Conservation (phyloP, 106 monocot genomes). For the Agapanthus africanus region DNA sequence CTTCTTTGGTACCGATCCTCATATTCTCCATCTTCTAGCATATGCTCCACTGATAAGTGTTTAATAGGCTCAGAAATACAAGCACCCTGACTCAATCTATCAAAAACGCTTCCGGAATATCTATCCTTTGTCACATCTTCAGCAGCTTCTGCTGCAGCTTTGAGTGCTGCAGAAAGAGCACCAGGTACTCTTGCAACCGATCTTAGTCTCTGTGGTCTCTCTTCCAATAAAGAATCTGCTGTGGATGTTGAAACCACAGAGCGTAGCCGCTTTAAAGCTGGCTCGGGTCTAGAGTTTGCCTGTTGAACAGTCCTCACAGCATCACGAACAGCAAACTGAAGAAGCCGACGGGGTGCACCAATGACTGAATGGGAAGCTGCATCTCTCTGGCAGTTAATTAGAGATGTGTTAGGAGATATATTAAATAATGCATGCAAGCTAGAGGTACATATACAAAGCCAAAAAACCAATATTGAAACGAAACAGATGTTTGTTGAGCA, state of each 20-base stretch:
- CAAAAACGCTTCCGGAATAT: conserved; percentile 57
- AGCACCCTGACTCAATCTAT: conserved; percentile 39
- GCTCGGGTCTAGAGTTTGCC: conserved; percentile 35
- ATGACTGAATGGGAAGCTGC: conserved; percentile 29
- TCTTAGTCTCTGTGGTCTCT: conserved; percentile 31
- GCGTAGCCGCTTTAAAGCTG: conserved; percentile 48
- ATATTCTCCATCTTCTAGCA: conserved; percentile 26
- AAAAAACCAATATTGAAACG: no score
- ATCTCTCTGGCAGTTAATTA: conserved; percentile 33
- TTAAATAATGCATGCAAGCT: no score
- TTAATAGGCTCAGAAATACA: background rate
- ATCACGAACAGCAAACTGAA: conserved; percentile 96
- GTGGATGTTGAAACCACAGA: conserved; percentile 64
- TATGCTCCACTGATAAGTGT: conserved; percentile 14
- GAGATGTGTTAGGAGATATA: no score
- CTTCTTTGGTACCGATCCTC: conserved; percentile 32
- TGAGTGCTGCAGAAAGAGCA: conserved; percentile 38
- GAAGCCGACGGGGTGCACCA: conserved; percentile 67
- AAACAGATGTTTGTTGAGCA: no score
- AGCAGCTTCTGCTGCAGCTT: conserved; percentile 77
- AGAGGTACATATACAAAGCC: no score
- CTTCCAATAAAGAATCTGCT: conserved; percentile 21
- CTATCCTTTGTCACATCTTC: conserved; percentile 59
- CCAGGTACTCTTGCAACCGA: conserved; percentile 30
- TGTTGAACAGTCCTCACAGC: conserved; percentile 58